phyloP scores from a whole-genome alignment of 129 eudicot species.

The Flaveria sonorensis region DNA sequence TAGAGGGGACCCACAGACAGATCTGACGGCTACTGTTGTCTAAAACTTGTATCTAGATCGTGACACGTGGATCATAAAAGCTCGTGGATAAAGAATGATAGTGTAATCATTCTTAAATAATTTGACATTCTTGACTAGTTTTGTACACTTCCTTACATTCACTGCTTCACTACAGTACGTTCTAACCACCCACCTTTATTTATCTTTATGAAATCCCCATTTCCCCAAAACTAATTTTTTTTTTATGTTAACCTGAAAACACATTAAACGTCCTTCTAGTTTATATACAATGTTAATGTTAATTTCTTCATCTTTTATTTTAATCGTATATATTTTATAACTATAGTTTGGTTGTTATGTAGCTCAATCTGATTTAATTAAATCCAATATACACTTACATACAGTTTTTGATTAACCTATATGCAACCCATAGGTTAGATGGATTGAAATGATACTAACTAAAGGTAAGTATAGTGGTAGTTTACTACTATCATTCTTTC shows the following conservation, averaged over 20 bases:
- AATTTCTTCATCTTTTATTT: too few relatives aligned
- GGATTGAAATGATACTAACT: too few relatives aligned
- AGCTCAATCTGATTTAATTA: too few relatives aligned
- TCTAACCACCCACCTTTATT: conserved; percentile 20
- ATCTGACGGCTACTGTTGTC: conserved; percentile 40
- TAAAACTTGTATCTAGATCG: conserved; percentile 15
- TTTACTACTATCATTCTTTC: too few relatives aligned
- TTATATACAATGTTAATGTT: too few relatives aligned
- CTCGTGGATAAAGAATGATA: conserved; percentile 40
- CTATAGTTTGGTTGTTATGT: too few relatives aligned
- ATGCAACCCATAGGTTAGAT: too few relatives aligned
- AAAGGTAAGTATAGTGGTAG: too few relatives aligned
- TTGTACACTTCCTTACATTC: conserved; percentile 35
- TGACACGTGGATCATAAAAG: conserved; percentile 36
- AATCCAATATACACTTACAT: too few relatives aligned
- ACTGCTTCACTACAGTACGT: conserved; percentile 39
- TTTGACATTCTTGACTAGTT: conserved; percentile 55
- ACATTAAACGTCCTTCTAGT: not conserved
- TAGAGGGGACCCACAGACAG: conserved; percentile 25
- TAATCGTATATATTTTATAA: too few relatives aligned
- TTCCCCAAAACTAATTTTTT: conserved; percentile 21
- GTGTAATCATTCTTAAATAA: conserved; percentile 59
- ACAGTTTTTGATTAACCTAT: too few relatives aligned
- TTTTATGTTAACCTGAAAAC: not conserved
- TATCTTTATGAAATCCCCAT: conserved; percentile 16